A percentile compares a stretch with the other conserved stretches of the same genome.
These are phyloP conservation scores for Cyclostephanos invisitatus DNA, from an alignment of 108 stramenopile genomes.

Conservation along the genomic window DNA sequence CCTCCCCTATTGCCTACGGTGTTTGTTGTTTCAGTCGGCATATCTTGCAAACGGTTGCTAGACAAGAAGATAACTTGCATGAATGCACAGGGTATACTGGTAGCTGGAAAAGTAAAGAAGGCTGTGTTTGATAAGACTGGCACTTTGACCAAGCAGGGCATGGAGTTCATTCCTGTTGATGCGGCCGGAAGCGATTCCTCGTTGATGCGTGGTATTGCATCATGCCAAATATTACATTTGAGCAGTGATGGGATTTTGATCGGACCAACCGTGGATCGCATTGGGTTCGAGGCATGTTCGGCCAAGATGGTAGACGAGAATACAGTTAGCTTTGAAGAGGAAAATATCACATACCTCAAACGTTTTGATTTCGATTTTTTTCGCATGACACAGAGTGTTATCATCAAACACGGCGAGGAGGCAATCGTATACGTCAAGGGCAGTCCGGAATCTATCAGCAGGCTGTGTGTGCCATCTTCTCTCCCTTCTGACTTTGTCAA, in stretches of 20 bases:
- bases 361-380: conserved; percentile 69
- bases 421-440: conserved; percentile 53
- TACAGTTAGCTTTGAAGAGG: conserved; percentile 29
- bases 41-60: conserved; percentile 49
- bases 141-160: conserved; percentile 71
- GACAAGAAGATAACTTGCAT: conserved; percentile 55
- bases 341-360: conserved; percentile 47
- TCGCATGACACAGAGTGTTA: conserved; percentile 68
- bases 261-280: conserved; percentile 61
- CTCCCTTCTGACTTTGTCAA: conserved; percentile 55
- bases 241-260: conserved; percentile 43
- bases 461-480: conserved; percentile 42
- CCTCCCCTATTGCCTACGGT: conserved; percentile 72
- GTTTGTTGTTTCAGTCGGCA: conserved; percentile 66
- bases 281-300: conserved; percentile 49
- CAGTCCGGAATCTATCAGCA: conserved; percentile 55
- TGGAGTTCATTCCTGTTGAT: conserved; percentile 38
- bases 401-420: conserved; percentile 44
- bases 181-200: conserved; percentile 9
- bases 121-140: conserved; percentile 90
- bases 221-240: conserved; percentile 54
- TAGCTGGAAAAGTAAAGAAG: conserved; percentile 74
- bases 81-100: conserved; percentile 62
- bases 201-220: conserved; percentile 52
- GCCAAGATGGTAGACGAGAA: conserved; percentile 32